phyloP scores from a whole-genome alignment of 2,329 filamentous ascomycete genomes.

The Leptodontidium sp. region DNA sequence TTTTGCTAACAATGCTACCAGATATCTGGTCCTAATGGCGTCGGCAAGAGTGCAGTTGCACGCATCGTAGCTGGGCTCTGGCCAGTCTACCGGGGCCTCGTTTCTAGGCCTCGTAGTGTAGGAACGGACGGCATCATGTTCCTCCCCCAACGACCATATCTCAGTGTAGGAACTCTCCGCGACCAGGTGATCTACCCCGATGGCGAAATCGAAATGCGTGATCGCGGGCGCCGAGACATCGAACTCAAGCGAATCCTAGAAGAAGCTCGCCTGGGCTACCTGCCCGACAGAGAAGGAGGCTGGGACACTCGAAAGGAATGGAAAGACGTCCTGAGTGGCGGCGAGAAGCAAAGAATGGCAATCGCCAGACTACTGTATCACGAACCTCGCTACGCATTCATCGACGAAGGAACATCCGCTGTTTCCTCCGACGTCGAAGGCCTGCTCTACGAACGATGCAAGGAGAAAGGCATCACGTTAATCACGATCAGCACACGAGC shows the following conservation, averaged over 20 bases:
- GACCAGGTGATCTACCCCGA: constrained; percentile 99
- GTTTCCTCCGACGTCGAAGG: constrained; percentile 96
- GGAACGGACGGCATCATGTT: constrained; percentile 98
- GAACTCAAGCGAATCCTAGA: constrained; percentile 83
- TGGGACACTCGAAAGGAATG: constrained; percentile 98
- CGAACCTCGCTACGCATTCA: constrained; percentile 91
- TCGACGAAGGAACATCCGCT: constrained; percentile 95
- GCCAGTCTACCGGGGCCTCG: constrained; percentile 93
- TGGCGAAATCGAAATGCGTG: constrained; percentile 91
- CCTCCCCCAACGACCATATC: constrained; percentile 90
- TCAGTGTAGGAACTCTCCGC: constrained; percentile 89
- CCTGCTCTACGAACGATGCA: constrained; percentile 89
- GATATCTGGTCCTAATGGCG: constrained; percentile 94
- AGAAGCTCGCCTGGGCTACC: constrained; percentile 84
- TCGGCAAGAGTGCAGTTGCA: constrained; percentile 89
- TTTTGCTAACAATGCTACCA: constrained; percentile 38
- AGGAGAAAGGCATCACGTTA: constrained; percentile 91
- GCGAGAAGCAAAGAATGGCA: constrained; percentile 95
- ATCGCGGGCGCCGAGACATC: constrained; percentile 77
- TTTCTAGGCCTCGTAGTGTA: constrained; percentile 81
- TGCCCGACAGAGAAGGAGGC: constrained; percentile 90
- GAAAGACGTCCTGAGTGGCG: constrained; percentile 97
- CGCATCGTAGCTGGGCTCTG: constrained; percentile 91
- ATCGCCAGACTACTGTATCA: constrained; percentile 93
- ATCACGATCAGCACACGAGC: constrained; percentile 96